These are phyloP conservation scores for Ceratocystis cubensis DNA, from an alignment of 2,329 filamentous ascomycete species.

Conservation along the genomic window DNA sequence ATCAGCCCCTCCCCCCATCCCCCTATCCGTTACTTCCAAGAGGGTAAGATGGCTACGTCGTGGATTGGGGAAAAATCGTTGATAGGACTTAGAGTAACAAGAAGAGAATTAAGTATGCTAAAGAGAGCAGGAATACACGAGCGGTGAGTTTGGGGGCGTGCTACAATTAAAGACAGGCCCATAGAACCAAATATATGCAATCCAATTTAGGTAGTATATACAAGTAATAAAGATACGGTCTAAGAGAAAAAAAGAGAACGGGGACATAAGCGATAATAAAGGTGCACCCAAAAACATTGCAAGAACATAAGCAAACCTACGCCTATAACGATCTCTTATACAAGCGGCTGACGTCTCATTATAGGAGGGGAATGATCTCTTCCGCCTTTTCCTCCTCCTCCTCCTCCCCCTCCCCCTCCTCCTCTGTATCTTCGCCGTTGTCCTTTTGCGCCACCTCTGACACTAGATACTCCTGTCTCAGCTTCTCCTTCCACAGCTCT, in stretches of 20 bases:
- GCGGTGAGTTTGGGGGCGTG: not conserved
- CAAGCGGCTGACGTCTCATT: too few relatives aligned
- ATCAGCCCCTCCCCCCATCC: not conserved
- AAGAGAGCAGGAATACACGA: not conserved
- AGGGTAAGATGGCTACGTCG: not conserved
- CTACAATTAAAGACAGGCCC: not conserved
- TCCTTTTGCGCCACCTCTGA: not conserved
- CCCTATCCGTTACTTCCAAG: too few relatives aligned
- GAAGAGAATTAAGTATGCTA: not conserved
- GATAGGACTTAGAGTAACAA: not conserved
- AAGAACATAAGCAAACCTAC: not conserved
- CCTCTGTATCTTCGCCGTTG: not conserved
- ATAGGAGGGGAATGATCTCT: not conserved
- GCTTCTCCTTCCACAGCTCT: slow-evolving; percentile 29
- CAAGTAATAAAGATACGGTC: not conserved
- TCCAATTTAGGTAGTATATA: not conserved
- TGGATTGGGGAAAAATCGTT: not conserved
- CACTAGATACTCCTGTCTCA: slow-evolving; percentile 24
- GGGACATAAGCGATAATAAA: not conserved
- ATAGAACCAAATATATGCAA: not conserved
- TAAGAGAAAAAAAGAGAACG: not conserved
- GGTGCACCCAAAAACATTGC: not conserved
- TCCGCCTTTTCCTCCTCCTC: not conserved
- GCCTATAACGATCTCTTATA: too few relatives aligned
- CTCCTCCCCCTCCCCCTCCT: slow-evolving; percentile 1